Evolutionary conservation across 352 stramenopile species (phyloP).

Genomic region (Thraustochytrium sp.): DNA sequence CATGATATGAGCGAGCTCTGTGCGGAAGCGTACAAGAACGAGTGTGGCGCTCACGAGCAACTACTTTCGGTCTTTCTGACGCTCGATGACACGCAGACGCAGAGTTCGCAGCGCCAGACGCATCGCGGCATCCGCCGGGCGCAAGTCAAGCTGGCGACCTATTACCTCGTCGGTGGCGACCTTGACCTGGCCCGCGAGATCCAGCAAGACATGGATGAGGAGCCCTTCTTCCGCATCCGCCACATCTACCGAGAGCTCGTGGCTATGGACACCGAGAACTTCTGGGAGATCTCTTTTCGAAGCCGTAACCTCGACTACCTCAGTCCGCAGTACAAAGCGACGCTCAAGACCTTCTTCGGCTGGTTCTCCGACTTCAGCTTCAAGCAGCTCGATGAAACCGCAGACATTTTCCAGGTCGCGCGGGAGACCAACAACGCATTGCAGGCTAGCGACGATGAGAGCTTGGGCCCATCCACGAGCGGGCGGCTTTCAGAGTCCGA

Average conservation of each 20-base stretch:
- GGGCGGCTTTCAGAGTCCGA: no score
- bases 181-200: not conserved
- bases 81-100: slow-evolving; percentile 11
- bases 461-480: no score
- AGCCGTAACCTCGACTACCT: slow-evolving; percentile 24
- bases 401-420: not conserved
- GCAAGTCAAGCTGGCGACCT: slow-evolving; percentile 18
- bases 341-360: slow-evolving; percentile 18
- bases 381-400: not conserved
- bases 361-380: slow-evolving; percentile 11
- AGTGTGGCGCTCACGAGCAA: not conserved
- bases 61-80: not conserved
- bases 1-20: slow-evolving; percentile 21
- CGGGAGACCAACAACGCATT: not conserved
- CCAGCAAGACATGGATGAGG: slow-evolving; percentile 26
- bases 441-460: no score
- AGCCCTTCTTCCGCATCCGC: not conserved
- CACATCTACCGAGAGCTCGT: slow-evolving; percentile 29
- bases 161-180: slow-evolving; percentile 9
- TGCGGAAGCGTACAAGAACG: slow-evolving; percentile 17
- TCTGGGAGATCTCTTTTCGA: slow-evolving; percentile 40
- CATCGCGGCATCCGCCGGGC: slow-evolving; percentile 19
- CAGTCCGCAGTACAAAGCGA: not conserved
- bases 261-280: slow-evolving; percentile 6
- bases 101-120: not conserved